Conservation (phyloP, 352 stramenopile species). For the Globisporangium parvum region DNA sequence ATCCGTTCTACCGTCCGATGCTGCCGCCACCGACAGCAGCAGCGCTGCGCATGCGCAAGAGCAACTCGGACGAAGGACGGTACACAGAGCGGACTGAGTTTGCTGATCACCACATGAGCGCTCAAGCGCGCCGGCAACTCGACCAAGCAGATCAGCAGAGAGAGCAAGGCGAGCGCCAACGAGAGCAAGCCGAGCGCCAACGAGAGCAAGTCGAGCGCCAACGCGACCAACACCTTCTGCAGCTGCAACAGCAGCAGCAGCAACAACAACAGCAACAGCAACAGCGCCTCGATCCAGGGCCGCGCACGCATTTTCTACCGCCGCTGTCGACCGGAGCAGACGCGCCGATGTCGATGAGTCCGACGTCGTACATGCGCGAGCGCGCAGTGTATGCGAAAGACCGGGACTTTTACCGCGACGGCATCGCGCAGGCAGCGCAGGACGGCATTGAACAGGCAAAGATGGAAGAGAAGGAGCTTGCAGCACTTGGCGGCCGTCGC, state of each 20-base stretch:
- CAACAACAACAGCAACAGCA: conserved; percentile 1
- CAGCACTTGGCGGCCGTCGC: background rate
- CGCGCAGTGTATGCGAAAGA: conserved; percentile 8
- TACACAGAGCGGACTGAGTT: conserved; percentile 2
- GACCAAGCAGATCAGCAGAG: background rate
- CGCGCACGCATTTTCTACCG: background rate
- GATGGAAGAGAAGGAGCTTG: conserved; percentile 4
- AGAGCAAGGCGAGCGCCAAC: background rate
- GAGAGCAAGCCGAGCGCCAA: background rate
- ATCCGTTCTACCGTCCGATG: background rate
- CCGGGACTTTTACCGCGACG: conserved; percentile 9
- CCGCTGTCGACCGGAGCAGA: background rate
- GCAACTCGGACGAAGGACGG: conserved; percentile 12
- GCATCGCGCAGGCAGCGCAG: conserved; percentile 7
- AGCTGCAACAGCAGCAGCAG: background rate
- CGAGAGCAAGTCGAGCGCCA: background rate
- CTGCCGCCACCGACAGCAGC: background rate
- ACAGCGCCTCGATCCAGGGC: background rate
- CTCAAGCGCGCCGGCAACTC: background rate
- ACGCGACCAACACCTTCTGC: background rate
- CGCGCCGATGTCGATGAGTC: background rate
- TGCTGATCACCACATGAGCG: background rate
- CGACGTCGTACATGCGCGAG: conserved; percentile 11
- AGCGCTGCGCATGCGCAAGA: conserved; percentile 8
- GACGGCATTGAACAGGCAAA: conserved; percentile 10